These are phyloP conservation scores for Trichoderma polysporum DNA, from an alignment of 2,329 filamentous ascomycete genomes.

Conservation along the genomic window DNA sequence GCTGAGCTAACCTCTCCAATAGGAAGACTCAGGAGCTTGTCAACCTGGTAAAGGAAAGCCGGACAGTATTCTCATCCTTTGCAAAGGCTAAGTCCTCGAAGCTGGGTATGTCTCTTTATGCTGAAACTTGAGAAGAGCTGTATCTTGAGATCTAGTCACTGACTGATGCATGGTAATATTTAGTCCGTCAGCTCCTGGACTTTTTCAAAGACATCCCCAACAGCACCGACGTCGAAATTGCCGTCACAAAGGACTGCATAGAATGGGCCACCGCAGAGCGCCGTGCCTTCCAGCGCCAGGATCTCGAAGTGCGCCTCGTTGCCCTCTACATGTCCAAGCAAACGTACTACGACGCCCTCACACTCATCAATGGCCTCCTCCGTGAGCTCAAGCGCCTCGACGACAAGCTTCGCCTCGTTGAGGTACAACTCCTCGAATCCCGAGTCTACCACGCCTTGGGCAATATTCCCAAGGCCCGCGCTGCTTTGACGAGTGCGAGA, in stretches of 20 bases:
- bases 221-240: slow-evolving; percentile 89
- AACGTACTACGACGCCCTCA: slow-evolving; percentile 94
- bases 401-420: slow-evolving; percentile 96
- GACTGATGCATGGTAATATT: slow-evolving; percentile 14
- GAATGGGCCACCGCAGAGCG: slow-evolving; percentile 97
- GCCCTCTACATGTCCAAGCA: slow-evolving; percentile 95
- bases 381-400: slow-evolving; percentile 97
- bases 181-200: slow-evolving; percentile 95
- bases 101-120: slow-evolving; percentile 64
- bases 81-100: slow-evolving; percentile 99
- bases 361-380: slow-evolving; percentile 92
- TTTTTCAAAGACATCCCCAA: slow-evolving; percentile 92
- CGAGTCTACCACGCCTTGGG: slow-evolving; percentile 96
- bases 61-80: slow-evolving; percentile 89
- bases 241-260: slow-evolving; percentile 98
- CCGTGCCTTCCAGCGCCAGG: slow-evolving; percentile 94
- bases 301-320: slow-evolving; percentile 94
- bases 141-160: neutral
- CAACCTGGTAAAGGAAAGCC: slow-evolving; percentile 84
- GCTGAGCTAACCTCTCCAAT: slow-evolving; percentile 17
- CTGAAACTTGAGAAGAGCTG: neutral
- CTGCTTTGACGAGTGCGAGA: slow-evolving; percentile 88
- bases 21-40: slow-evolving; percentile 83
- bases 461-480: slow-evolving; percentile 93
- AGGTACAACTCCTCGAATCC: slow-evolving; percentile 96